A percentile compares a stretch with the other conserved stretches of the same genome.
These are phyloP conservation scores for Pseudogymnoascus sp. DNA, from an alignment of 2,329 filamentous ascomycete species.

Conservation along the genomic window DNA sequence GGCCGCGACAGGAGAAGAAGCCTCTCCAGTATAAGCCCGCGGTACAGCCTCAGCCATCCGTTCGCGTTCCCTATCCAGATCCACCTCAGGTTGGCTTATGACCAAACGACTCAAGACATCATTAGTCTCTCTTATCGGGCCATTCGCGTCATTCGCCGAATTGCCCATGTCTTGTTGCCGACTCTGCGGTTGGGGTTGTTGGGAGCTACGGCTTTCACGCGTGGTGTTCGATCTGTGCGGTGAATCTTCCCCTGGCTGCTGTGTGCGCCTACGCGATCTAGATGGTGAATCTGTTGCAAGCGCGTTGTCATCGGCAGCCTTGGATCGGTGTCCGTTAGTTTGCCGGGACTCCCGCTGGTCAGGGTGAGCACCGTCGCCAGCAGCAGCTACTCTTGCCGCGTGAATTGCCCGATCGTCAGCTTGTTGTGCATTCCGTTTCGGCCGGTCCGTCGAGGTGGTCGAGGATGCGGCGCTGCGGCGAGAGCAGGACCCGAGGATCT, in stretches of 20 bases:
- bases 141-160: conserved; percentile 41
- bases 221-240: conserved; percentile 35
- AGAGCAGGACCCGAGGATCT: conserved; percentile 33
- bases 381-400: conserved; percentile 21
- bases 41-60: conserved; percentile 55
- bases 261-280: conserved; percentile 41
- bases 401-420: conserved; percentile 25
- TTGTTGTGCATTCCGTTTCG: conserved; percentile 28
- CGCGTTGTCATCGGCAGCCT: conserved; percentile 25
- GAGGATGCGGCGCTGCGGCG: too few species aligned
- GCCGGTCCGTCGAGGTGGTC: conserved; percentile 13
- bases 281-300: conserved; percentile 30
- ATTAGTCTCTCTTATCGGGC: conserved; percentile 67
- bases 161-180: conserved; percentile 29
- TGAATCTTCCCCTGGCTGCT: conserved; percentile 36
- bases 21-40: conserved; percentile 14
- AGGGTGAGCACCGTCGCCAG: conserved; percentile 29
- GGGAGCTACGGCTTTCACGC: conserved; percentile 33
- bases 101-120: conserved; percentile 72
- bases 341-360: conserved; percentile 33
- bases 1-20: conserved; percentile 34
- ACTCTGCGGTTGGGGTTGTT: conserved; percentile 25
- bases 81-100: conserved; percentile 67
- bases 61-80: conserved; percentile 64
- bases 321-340: conserved; percentile 34